Percentiles rank a stretch among this genome's conserved stretches.
Conservation (phyloP, 2,329 filamentous ascomycete genomes). For the Cadophora sp. region DNA sequence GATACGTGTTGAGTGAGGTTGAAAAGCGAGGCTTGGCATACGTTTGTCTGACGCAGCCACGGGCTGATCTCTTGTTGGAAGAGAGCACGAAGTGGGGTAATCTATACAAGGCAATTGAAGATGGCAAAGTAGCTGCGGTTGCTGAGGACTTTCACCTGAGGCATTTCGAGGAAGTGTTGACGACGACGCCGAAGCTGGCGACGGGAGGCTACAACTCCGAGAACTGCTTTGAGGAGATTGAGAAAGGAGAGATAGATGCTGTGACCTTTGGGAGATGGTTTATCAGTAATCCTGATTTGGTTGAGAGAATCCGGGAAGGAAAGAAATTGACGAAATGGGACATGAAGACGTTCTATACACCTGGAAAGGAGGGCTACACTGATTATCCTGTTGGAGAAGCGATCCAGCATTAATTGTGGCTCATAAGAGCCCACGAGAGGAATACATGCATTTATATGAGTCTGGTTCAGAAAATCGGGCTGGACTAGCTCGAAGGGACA, state of each 20-base stretch:
- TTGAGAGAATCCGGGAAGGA: constrained; percentile 24
- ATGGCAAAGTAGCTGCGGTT: constrained; percentile 15
- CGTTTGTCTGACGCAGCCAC: constrained; percentile 29
- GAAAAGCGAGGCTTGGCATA: constrained; percentile 30
- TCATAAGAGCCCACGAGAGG: no score
- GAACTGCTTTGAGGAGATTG: constrained; percentile 31
- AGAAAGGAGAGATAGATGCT: constrained; percentile 27
- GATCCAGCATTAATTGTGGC: neutral
- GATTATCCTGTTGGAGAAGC: constrained; percentile 27
- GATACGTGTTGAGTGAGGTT: constrained; percentile 25
- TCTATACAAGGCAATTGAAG: constrained; percentile 19
- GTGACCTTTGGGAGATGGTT: constrained; percentile 32
- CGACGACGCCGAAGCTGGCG: constrained; percentile 26
- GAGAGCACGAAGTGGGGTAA: constrained; percentile 25
- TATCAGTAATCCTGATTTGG: constrained; percentile 34
- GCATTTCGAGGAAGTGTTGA: constrained; percentile 24
- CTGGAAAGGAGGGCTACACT: constrained; percentile 27
- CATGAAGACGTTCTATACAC: constrained; percentile 19
- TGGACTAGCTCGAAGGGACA: neutral
- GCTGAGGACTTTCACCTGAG: constrained; percentile 23
- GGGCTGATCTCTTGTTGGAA: constrained; percentile 27
- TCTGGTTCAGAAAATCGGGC: neutral
- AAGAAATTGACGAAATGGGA: constrained; percentile 19
- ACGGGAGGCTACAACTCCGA: constrained; percentile 26
- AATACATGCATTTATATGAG: neutral